A percentile compares a stretch with the other conserved stretches of the same genome.
Conservation (phyloP, 176 grass and related monocot genomes). For the Tuctoria greenei region DNA sequence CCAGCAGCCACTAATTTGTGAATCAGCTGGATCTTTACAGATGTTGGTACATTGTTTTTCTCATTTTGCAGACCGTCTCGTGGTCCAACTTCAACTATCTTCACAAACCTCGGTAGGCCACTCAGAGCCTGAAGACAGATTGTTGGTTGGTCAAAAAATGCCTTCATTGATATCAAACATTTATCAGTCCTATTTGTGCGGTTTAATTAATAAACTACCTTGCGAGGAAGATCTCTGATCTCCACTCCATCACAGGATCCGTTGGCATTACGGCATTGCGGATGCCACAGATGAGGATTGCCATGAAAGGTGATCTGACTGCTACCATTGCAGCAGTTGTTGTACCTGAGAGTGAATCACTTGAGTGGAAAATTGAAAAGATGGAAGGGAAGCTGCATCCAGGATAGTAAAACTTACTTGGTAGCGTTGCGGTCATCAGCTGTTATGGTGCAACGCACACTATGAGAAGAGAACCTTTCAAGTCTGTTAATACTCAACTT, state of each 20-base stretch:
- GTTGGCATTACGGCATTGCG: conserved; percentile 26
- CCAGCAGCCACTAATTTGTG: conserved; percentile 73
- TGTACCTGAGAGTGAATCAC: conserved; percentile 3
- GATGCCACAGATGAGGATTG: conserved; percentile 31
- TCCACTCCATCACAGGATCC: conserved; percentile 51
- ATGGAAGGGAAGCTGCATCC: too few relatives aligned
- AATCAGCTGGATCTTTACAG: conserved; percentile 89
- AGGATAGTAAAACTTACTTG: conserved; percentile 46
- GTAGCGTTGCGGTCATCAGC: conserved; percentile 10
- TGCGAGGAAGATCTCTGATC: conserved; percentile 58
- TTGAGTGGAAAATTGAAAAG: too few relatives aligned
- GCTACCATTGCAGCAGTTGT: conserved; percentile 25
- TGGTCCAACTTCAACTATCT: too few relatives aligned
- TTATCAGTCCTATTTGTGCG: too few relatives aligned
- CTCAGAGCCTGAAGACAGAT: conserved; percentile 56
- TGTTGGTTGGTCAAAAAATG: too few relatives aligned
- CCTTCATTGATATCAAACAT: too few relatives aligned
- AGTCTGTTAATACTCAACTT: conserved; percentile 79
- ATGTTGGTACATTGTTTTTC: conserved; percentile 62
- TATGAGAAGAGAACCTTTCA: conserved; percentile 42
- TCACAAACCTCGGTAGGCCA: conserved; percentile 72
- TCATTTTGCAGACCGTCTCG: conserved; percentile 96
- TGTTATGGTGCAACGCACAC: conserved; percentile 28
- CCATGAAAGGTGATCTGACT: conserved; percentile 19
- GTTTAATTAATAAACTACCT: conserved; percentile 55